Evolutionary conservation across 805 yeast species (phyloP), one percentile per base, ranked within the genome.

Genomic region (Suhomyces faveliae): DNA sequence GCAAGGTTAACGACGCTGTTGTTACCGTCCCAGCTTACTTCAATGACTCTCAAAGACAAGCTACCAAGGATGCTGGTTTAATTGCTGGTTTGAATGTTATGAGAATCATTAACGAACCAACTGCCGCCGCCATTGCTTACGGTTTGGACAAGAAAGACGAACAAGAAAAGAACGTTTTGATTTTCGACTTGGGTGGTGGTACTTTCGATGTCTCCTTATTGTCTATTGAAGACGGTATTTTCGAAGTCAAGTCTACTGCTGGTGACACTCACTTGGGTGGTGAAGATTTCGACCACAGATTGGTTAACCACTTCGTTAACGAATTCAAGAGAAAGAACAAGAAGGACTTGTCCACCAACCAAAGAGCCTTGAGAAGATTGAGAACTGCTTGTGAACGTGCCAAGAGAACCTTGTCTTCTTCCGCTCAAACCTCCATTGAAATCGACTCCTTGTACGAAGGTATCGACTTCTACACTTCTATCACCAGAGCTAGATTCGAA

Each of bases 321-420:
- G 97, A 92, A 78, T 92, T 91, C 86, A 91, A 92, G 89, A 85
- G 97, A 80, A 91, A 92, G 84, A 82, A 88, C 85, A 89, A 89
- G 86, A 89, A 89, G 82, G 98, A 92, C 72, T 76, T 92, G 58
- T 81, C 96, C 46, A 59, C 82, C 63, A 90, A 91, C 85, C 96
- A 90, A 80, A 89, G 98, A 82, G 95, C 98, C 56, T 80, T 92
- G 71, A 89, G 98, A 83, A 89, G 97, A 85, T 83, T 91, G 74
- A 87, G 97, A 84, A 91, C 97, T 60, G 97, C 97, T 63, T 90
- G 96, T 79, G 98, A 91, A 82, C 87, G 98, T 77, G 98, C 98
- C 57, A 91, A 91, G 95, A 89, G 98, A 83, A 89, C 97, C 55
- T 82, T 91, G 66, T 92, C 97, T 38, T 90, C 97, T 29, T 87